Percentiles rank a stretch among this genome's conserved stretches.
These are phyloP conservation scores for Lentinus tigrinus DNA, from an alignment of 768 basidiomycete genomes.

Conservation along the genomic window DNA sequence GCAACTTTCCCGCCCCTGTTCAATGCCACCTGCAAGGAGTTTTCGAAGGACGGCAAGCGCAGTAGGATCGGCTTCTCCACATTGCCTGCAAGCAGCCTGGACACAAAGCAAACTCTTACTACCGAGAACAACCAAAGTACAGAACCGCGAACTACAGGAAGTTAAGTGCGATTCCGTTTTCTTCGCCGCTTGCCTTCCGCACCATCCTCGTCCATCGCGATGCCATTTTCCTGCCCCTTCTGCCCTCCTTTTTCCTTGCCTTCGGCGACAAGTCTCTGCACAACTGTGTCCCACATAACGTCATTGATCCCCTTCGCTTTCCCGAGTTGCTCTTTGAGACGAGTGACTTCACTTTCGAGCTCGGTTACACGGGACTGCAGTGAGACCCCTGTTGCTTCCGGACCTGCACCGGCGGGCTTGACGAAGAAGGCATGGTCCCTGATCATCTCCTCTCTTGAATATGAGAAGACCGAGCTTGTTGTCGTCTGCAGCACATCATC, in stretches of 20 bases:
- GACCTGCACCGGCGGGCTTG: constrained; percentile 37
- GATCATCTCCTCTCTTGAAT: constrained; percentile 54
- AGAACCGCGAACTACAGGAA: not conserved
- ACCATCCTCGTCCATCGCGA: constrained; percentile 13
- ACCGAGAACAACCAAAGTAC: no score
- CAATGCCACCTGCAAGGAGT: not conserved
- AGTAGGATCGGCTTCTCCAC: no score
- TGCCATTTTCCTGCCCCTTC: constrained; percentile 12
- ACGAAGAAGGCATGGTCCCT: constrained; percentile 70
- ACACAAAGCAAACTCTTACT: no score
- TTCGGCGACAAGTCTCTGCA: constrained; percentile 57
- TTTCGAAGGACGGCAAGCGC: no score
- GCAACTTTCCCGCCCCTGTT: no score
- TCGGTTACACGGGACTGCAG: constrained; percentile 59
- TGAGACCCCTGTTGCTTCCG: constrained; percentile 33
- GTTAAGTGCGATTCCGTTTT: constrained; percentile 19
- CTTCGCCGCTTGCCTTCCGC: constrained; percentile 16
- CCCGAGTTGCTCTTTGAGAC: constrained; percentile 65
- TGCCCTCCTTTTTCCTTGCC: constrained; percentile 29
- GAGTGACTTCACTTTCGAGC: constrained; percentile 70
- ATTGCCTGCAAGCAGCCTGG: no score
- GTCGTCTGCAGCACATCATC: constrained; percentile 12
- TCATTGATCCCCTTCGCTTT: constrained; percentile 93
- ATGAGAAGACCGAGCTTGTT: constrained; percentile 31
- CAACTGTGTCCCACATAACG: constrained; percentile 87